Percentiles rank a stretch among this genome's conserved stretches.
Evolutionary conservation across 139 green algal species (phyloP).

Genomic region (Edaphochlamys debaryana): DNA sequence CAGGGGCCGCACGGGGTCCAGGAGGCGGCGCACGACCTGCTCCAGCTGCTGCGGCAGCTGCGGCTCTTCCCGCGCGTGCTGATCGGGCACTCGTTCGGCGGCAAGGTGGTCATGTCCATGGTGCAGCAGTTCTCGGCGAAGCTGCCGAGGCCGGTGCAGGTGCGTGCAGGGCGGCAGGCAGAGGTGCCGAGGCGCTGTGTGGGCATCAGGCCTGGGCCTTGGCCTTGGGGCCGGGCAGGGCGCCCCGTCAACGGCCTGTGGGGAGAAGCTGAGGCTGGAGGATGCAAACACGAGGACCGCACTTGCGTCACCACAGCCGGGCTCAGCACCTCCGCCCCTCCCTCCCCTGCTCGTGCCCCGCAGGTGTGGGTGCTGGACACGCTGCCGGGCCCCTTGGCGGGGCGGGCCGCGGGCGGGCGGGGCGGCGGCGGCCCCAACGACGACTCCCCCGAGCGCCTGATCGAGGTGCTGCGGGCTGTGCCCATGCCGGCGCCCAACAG

Average conservation of each 20-base stretch:
- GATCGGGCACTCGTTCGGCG: conserved; percentile 94
- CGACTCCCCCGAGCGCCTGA: conserved; percentile 86
- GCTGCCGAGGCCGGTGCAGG: conserved; percentile 87
- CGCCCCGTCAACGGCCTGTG: too few relatives aligned
- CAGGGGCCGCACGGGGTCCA: conserved; percentile 67
- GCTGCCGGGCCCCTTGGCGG: conserved; percentile 86
- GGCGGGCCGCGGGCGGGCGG: too few relatives aligned
- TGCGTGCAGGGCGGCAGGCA: conserved; percentile 11
- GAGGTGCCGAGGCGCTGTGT: too few relatives aligned
- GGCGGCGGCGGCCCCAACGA: conserved; percentile 8
- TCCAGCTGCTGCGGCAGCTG: conserved; percentile 80
- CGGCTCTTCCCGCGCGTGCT: conserved; percentile 89
- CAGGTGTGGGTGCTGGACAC: conserved; percentile 93
- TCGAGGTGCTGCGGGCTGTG: conserved; percentile 71
- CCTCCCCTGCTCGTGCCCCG: too few relatives aligned
- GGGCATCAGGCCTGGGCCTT: too few relatives aligned
- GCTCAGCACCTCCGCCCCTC: not conserved
- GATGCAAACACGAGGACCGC: too few relatives aligned
- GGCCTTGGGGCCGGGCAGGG: too few relatives aligned
- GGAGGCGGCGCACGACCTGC: conserved; percentile 72
- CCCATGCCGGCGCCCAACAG: conserved; percentile 71
- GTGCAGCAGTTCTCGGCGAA: conserved; percentile 80
- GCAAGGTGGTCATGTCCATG: conserved; percentile 94
- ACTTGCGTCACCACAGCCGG: too few relatives aligned
- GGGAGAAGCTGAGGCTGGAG: too few relatives aligned